A percentile compares a stretch with the other conserved stretches of the same genome.
Evolutionary conservation across 441 rosid species (phyloP).

Genomic region (Rhodomyrtus psidioides): DNA sequence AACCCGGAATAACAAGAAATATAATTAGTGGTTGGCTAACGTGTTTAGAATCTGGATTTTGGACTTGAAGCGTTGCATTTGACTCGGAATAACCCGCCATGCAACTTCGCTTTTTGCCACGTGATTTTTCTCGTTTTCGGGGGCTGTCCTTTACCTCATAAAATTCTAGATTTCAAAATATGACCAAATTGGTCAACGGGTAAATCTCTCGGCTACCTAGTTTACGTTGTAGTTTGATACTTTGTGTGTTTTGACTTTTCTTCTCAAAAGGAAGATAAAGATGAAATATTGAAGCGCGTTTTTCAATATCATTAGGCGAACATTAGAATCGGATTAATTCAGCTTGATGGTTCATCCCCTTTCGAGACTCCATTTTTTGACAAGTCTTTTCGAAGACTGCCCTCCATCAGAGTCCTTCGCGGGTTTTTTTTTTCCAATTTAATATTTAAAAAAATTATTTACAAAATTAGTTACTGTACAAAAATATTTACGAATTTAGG

Average conservation of each 20-base stretch:
- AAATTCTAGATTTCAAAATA: not conserved
- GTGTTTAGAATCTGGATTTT: no score
- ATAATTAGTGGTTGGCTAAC: no score
- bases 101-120: not conserved
- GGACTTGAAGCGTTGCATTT: no score
- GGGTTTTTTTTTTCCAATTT: no score
- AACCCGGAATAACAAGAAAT: no score
- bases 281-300: no score
- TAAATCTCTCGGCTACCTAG: not conserved
- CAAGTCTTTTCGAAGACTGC: not conserved
- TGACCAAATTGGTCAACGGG: not conserved
- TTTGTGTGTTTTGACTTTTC: not conserved
- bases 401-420: not conserved
- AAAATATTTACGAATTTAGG: no score
- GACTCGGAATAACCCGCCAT: not conserved
- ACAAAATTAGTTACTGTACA: no score
- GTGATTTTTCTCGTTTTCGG: not conserved
- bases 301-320: not conserved
- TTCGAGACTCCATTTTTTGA: not conserved
- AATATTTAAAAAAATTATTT: no score
- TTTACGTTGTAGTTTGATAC: not conserved
- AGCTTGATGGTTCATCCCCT: not conserved
- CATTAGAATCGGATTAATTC: not conserved
- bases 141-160: not conserved
- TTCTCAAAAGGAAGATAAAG: not conserved